phyloP scores from a whole-genome alignment of 306 rosid genomes.

The Trifolium dubium region DNA sequence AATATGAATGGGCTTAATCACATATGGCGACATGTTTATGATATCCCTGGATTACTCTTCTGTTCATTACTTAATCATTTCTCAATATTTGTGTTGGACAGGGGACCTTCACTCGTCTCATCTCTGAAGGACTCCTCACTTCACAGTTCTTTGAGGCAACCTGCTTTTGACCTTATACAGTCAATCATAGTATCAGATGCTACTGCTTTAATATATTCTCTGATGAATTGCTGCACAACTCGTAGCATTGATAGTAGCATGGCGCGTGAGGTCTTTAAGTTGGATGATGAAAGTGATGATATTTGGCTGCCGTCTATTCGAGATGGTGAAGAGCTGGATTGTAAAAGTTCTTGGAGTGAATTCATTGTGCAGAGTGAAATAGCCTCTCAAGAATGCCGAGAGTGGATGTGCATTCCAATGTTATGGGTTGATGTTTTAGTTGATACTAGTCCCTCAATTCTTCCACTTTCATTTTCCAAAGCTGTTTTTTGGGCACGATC shows the following conservation, averaged over 20 bases:
- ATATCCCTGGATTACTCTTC: conserved; percentile 32
- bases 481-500: conserved; percentile 98
- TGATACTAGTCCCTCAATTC: conserved; percentile 66
- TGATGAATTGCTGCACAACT: conserved; percentile 54
- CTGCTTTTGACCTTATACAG: conserved; percentile 94
- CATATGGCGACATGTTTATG: conserved; percentile 2
- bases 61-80: conserved; percentile 43
- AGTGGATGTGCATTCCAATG: conserved; percentile 98
- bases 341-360: conserved; percentile 70
- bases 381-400: conserved; percentile 64
- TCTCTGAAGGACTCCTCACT: conserved; percentile 92
- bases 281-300: conserved; percentile 59
- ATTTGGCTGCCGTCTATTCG: conserved; percentile 45
- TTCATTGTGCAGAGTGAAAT: conserved; percentile 69
- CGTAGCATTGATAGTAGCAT: conserved; percentile 46
- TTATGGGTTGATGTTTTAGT: conserved; percentile 84
- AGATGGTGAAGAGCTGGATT: conserved; percentile 59
- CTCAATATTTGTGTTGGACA: conserved; percentile 53
- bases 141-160: conserved; percentile 90
- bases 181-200: conserved; percentile 87
- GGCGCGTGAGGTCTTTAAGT: conserved; percentile 41
- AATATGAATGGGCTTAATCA: not conserved
- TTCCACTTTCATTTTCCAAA: conserved; percentile 86
- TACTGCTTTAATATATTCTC: conserved; percentile 68
- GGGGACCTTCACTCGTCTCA: conserved; percentile 95